phyloP scores from a whole-genome alignment of 2,329 filamentous ascomycete genomes.

The Penicillium frequentans region DNA sequence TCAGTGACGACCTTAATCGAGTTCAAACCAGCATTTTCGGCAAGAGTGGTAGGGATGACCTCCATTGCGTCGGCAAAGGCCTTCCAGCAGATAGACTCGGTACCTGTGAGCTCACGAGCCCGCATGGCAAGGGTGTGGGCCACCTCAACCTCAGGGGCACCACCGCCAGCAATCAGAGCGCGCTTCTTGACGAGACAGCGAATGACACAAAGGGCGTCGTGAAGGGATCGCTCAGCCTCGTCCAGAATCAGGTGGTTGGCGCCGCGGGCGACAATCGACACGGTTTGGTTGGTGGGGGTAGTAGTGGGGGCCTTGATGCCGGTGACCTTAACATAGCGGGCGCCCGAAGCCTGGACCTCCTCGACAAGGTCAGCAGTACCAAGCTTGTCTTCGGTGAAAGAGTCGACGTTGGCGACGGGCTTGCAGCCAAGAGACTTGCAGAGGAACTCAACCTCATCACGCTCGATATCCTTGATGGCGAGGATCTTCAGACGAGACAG shows the following conservation, averaged over 20 bases:
- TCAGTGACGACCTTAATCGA: conserved; percentile 99
- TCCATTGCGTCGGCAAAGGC: conserved; percentile 97
- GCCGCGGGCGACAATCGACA: conserved; percentile 91
- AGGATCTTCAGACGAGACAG: conserved; percentile 95
- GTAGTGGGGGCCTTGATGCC: conserved; percentile 74
- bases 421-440: conserved; percentile 99
- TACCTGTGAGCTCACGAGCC: conserved; percentile 79
- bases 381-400: conserved; percentile 97
- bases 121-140: conserved; percentile 81
- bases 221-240: conserved; percentile 92
- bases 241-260: conserved; percentile 94
- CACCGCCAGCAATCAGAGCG: conserved; percentile 95
- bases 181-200: conserved; percentile 99
- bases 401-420: conserved; percentile 96
- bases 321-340: conserved; percentile 91
- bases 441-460: conserved; percentile 98
- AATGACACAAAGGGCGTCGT: conserved; percentile 97
- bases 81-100: conserved; percentile 98
- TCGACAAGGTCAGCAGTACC: conserved; percentile 91
- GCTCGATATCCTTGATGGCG: conserved; percentile 95
- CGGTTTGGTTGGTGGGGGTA: conserved; percentile 67
- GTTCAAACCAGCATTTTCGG: conserved; percentile 96
- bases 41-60: conserved; percentile 92
- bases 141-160: conserved; percentile 95
- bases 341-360: conserved; percentile 82